Base-by-base conservation (phyloP, 805 yeast species). In the Ogataea siamensis region DNA sequence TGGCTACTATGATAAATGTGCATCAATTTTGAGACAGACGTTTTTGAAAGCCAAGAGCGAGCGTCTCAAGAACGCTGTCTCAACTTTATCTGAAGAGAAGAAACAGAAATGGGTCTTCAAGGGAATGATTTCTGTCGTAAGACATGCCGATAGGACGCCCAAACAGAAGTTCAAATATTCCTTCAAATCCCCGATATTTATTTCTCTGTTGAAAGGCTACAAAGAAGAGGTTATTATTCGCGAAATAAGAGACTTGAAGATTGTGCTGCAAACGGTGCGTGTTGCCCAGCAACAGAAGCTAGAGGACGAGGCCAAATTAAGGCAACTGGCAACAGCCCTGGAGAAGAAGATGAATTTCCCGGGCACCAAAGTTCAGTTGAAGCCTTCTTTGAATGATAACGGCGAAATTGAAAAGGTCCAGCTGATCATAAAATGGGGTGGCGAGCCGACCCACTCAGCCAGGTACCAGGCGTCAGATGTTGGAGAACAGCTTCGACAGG, bases 61-160 rank as follows among this genome's bases (percentile, higher is more conserved):
- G 32, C 66, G 74, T 47, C 71, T 68, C n/a, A 34, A 32, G n/a
- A 42, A 58, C 60, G 35, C 65, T 64, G 49, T 57, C 58, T 40
- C 58, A 53, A 30, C 45, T 63, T 62, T 42, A 39, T n/a, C n/a
- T n/a, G 79, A 76, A 46, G 83, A 78, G 45, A 78, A 78, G 62
- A 75, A 77, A 47, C 96, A 91, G 58, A 91, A 91, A 64, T 93
- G 99, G 99, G 87, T 86, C 5, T 83, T 93, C 63, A 93, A 93
- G 62, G 97, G 97, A 12, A 68, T 86, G 64, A 95, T 93, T 8
- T 74, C 84, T 12, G 94, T 91, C 19, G 83, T 93, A 38, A 78
- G 99, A 51, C 99, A 93, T 63, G 99, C 98, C 6, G 99, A 93
- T 60, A 77, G 99, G 59, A 93, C 99, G 0, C 99, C 99, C 11